Evolutionary conservation across 2,329 filamentous ascomycete species (phyloP).

Genomic region (Alternaria hordeiaustralica): DNA sequence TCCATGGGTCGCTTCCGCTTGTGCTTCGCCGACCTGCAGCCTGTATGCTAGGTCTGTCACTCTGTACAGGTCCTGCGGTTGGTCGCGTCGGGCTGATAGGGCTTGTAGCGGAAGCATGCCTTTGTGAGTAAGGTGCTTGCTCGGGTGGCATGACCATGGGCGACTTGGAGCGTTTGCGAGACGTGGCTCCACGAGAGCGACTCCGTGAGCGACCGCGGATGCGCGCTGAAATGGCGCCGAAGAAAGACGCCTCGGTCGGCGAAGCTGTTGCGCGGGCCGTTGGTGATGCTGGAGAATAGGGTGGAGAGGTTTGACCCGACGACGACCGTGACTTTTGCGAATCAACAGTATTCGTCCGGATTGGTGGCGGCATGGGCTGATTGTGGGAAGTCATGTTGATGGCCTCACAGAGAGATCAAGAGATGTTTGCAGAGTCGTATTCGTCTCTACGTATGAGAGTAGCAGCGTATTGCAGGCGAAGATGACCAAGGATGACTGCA

Average conservation of each 20-base stretch:
- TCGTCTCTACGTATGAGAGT: conserved; percentile 2
- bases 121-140: conserved; percentile 15
- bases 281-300: conserved; percentile 26
- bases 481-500: conserved; percentile 10
- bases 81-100: conserved; percentile 15
- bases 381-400: conserved; percentile 33
- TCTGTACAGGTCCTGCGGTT: conserved; percentile 20
- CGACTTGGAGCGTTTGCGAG: conserved; percentile 40
- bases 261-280: conserved; percentile 28
- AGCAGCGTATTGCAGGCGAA: neutral
- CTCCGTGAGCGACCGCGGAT: conserved; percentile 45
- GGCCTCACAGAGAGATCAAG: neutral
- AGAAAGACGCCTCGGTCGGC: conserved; percentile 43
- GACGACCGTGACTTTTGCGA: conserved; percentile 36
- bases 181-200: conserved; percentile 31
- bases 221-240: conserved; percentile 43
- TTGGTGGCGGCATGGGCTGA: conserved; percentile 38
- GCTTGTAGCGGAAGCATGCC: conserved; percentile 13
- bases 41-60: conserved; percentile 32
- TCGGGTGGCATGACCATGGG: conserved; percentile 40
- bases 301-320: conserved; percentile 33
- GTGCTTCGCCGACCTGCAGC: conserved; percentile 34
- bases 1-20: conserved; percentile 44
- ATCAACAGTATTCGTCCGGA: conserved; percentile 38
- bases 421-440: conserved; percentile 2